Evolutionary conservation across 176 grass and related monocot species (phyloP).

Genomic region (Carex scoparia): DNA sequence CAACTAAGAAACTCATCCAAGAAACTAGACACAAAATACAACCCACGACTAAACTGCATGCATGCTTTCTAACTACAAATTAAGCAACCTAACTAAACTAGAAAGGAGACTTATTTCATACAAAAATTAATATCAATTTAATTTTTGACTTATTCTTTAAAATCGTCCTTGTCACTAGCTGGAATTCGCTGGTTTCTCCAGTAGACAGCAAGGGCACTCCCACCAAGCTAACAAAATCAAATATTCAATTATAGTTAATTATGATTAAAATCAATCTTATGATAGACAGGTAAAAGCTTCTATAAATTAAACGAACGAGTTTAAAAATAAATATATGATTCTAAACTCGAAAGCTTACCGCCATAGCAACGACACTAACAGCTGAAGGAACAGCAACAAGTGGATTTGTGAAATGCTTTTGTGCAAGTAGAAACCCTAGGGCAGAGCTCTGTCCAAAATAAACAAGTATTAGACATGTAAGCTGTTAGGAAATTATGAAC

Average conservation of each 20-base stretch:
- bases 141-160: conserved; percentile 55
- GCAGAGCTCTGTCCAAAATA: conserved; percentile 69
- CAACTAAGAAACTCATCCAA: background rate
- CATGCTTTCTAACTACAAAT: conserved; percentile 10
- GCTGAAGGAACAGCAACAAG: conserved; percentile 97
- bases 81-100: background rate
- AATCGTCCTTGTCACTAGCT: conserved; percentile 89
- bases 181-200: conserved; percentile 84
- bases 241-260: conserved; percentile 13
- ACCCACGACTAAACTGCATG: background rate
- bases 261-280: background rate
- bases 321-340: background rate
- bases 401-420: conserved; percentile 95
- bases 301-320: background rate
- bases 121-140: conserved; percentile 1
- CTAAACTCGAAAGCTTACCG: conserved; percentile 42
- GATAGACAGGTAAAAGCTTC: background rate
- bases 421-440: conserved; percentile 95
- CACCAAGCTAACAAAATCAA: conserved; percentile 60
- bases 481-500: conserved; percentile 1
- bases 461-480: conserved; percentile 15
- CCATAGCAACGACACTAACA: conserved; percentile 93
- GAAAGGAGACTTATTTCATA: background rate
- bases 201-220: conserved; percentile 81
- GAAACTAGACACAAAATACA: background rate